Conservation (phyloP, 768 basidiomycete genomes). For the Boletales sp. region DNA sequence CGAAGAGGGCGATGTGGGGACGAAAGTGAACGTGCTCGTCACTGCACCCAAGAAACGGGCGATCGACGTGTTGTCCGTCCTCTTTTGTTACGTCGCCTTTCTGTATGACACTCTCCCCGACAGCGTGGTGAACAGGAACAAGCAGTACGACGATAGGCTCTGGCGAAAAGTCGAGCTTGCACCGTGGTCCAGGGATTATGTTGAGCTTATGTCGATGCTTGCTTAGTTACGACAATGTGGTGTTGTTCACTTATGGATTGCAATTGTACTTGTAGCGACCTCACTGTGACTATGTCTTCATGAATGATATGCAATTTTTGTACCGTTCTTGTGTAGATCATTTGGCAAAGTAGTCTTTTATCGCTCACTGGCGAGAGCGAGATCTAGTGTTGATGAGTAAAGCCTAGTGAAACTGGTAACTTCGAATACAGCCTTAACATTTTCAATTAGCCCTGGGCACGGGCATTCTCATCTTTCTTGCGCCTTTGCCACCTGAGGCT, state of each 20-base stretch:
- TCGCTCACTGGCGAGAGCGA: no score
- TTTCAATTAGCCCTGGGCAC: no score
- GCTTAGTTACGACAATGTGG: not conserved
- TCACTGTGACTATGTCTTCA: no score
- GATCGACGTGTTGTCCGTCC: constrained; percentile 9
- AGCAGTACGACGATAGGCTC: not conserved
- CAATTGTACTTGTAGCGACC: not conserved
- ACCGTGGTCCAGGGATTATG: not conserved
- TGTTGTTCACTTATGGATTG: not conserved
- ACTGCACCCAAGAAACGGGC: constrained; percentile 7
- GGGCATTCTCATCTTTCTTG: no score
- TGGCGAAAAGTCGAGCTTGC: constrained; percentile 3
- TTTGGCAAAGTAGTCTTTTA: no score
- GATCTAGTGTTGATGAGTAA: no score
- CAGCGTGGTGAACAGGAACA: not conserved
- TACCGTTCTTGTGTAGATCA: no score
- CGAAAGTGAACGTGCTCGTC: constrained; percentile 3
- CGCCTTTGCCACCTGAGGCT: no score
- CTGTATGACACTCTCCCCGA: not conserved
- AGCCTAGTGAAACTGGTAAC: no score
- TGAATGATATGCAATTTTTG: no score
- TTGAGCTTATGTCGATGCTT: not conserved
- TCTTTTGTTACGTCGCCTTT: constrained; percentile 13
- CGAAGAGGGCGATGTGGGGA: not conserved
- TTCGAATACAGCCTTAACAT: no score